These are phyloP conservation scores for Candida fluviatilis DNA, from an alignment of 805 yeast genomes.

Conservation along the genomic window DNA sequence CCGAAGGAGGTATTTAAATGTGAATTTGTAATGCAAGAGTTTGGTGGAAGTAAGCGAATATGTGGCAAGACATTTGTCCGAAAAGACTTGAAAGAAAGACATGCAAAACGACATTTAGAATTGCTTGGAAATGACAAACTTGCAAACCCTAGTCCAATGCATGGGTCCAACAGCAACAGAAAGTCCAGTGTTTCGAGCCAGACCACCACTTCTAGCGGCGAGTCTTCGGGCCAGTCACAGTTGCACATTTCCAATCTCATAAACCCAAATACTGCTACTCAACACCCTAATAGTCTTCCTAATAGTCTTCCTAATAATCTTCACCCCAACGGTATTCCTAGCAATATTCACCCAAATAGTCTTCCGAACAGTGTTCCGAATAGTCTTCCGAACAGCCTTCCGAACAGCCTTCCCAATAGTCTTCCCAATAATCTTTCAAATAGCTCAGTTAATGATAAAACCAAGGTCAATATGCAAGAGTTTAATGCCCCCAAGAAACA, in stretches of 20 bases:
- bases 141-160: neutral
- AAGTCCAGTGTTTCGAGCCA: slow-evolving; percentile 4
- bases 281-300: too few species aligned
- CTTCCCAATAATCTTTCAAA: too few species aligned
- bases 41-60: slow-evolving; percentile 32
- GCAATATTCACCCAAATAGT: too few species aligned
- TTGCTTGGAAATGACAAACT: neutral
- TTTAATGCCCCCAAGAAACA: neutral
- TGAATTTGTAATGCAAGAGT: slow-evolving; percentile 44
- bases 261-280: neutral
- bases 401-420: too few species aligned
- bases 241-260: slow-evolving; percentile 13
- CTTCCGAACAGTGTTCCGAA: too few species aligned
- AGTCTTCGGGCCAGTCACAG: slow-evolving; percentile 7
- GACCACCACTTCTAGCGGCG: slow-evolving; percentile 2
- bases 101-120: slow-evolving; percentile 26
- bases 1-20: slow-evolving; percentile 53
- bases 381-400: too few species aligned
- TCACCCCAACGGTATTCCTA: too few species aligned
- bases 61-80: slow-evolving; percentile 64
- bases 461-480: neutral
- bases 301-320: too few species aligned
- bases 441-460: neutral
- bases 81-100: slow-evolving; percentile 48
- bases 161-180: neutral